Evolutionary conservation across 2,329 filamentous ascomycete genomes (phyloP).

Genomic region (Penicillium fuscoglaucum): DNA sequence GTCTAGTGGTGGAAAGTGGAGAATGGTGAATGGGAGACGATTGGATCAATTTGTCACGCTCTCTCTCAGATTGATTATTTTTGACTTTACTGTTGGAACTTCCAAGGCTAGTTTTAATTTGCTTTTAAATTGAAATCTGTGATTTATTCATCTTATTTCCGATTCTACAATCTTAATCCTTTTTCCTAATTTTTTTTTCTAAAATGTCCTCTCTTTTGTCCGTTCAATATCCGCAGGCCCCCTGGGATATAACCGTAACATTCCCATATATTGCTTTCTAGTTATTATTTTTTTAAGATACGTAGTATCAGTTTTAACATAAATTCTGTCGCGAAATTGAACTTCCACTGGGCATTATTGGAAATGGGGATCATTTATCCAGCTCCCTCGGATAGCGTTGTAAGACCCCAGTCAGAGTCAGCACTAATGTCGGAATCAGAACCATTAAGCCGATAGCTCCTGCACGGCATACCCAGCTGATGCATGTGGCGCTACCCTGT

Average conservation of each 20-base stretch:
- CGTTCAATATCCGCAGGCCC: too few relatives aligned
- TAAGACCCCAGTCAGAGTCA: neutral
- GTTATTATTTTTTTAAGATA: neutral
- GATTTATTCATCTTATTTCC: too few relatives aligned
- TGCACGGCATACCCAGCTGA: neutral
- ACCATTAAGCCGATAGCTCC: neutral
- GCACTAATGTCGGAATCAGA: neutral
- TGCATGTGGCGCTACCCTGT: neutral
- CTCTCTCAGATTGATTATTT: neutral
- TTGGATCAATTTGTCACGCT: neutral
- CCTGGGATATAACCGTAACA: neutral
- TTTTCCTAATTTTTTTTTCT: neutral
- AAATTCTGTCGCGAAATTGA: neutral
- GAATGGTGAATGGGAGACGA: neutral
- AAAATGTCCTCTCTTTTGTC: neutral
- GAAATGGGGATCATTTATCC: neutral
- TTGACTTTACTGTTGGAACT: neutral
- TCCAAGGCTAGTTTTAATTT: neutral
- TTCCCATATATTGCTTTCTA: neutral
- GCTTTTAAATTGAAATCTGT: neutral
- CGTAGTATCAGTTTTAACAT: neutral
- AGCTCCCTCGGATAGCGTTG: neutral
- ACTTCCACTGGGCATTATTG: too few relatives aligned
- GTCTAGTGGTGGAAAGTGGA: neutral
- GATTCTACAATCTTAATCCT: neutral